These are phyloP conservation scores for Elaeis guineensis DNA, from an alignment of 176 grass and related monocot species.

Conservation along the genomic window DNA sequence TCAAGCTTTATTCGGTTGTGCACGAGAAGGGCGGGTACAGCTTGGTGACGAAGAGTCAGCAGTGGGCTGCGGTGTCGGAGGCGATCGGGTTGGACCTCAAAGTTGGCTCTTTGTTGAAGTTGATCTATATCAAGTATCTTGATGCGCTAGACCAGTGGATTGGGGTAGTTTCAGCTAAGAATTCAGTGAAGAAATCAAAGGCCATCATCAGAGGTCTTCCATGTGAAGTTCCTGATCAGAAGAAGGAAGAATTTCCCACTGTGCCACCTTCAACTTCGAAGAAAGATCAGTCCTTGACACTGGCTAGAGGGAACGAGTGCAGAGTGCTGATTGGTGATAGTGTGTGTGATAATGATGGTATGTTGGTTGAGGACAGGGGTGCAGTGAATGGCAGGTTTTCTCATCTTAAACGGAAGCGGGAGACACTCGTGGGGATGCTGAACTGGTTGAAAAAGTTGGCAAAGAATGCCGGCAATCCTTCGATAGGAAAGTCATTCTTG, in stretches of 20 bases:
- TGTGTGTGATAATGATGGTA: background rate
- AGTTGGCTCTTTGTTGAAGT: slow-evolving; percentile 9
- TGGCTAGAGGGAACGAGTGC: no score
- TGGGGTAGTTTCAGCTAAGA: background rate
- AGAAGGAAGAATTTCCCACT: background rate
- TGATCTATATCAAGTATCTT: slow-evolving; percentile 34
- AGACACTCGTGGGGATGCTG: slow-evolving; percentile 1
- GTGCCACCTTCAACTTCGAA: background rate
- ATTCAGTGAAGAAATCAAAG: background rate
- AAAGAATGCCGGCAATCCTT: slow-evolving; percentile 16
- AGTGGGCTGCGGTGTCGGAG: slow-evolving; percentile 27
- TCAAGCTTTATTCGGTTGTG: slow-evolving; percentile 31
- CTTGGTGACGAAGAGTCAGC: background rate
- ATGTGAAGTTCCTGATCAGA: background rate
- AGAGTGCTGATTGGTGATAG: background rate
- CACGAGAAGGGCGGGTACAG: slow-evolving; percentile 25
- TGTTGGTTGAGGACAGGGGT: background rate
- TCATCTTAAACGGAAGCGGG: slow-evolving; percentile 34
- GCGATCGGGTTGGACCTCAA: slow-evolving; percentile 19
- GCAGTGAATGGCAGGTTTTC: background rate
- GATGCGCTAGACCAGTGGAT: slow-evolving; percentile 18
- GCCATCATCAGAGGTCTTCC: no score
- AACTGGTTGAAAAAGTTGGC: slow-evolving; percentile 28
- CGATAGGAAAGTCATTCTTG: no score
- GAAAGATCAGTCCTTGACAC: slow-evolving; percentile 16